Conservation (phyloP, 2,329 filamentous ascomycete genomes). For the Fusarium decemcellulare region DNA sequence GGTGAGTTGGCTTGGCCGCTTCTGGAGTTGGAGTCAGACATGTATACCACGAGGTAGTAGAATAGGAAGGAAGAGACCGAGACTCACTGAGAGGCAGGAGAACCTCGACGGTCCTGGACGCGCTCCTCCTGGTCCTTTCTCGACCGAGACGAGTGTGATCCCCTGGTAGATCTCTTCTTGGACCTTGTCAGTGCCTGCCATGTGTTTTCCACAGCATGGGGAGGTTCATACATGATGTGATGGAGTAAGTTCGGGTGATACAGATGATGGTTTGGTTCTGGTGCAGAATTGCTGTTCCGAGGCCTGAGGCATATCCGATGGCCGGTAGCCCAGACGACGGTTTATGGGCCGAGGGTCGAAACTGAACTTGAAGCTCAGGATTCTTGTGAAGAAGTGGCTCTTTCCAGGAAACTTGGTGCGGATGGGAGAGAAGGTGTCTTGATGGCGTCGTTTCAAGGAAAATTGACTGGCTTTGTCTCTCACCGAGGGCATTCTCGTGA, state of each 20-base stretch:
- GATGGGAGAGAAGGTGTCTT: conserved; percentile 11
- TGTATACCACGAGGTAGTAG: too few species aligned
- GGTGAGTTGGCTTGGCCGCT: conserved; percentile 31
- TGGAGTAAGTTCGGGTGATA: conserved; percentile 28
- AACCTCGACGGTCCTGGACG: conserved; percentile 42
- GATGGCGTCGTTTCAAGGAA: conserved; percentile 34
- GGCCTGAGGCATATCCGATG: conserved; percentile 47
- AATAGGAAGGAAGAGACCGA: too few species aligned
- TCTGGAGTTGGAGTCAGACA: conserved; percentile 12
- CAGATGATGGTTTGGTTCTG: conserved; percentile 36
- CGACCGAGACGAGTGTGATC: conserved; percentile 16
- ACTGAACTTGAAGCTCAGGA: conserved; percentile 26
- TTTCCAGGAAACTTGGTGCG: conserved; percentile 17
- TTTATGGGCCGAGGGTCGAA: conserved; percentile 29
- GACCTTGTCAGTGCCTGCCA: neutral
- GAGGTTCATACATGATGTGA: conserved; percentile 18
- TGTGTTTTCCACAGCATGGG: neutral
- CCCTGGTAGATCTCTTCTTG: conserved; percentile 24
- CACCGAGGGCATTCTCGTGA: conserved; percentile 47
- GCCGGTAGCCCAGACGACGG: conserved; percentile 43
- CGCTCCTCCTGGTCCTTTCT: conserved; percentile 43
- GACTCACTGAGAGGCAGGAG: conserved; percentile 39
- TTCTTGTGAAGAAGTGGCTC: conserved; percentile 19
- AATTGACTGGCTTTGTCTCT: conserved; percentile 46
- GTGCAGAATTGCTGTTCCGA: conserved; percentile 41